A percentile compares a stretch with the other conserved stretches of the same genome.
Evolutionary conservation across 257 asterid species (phyloP).

Genomic region (Sherardia arvensis): DNA sequence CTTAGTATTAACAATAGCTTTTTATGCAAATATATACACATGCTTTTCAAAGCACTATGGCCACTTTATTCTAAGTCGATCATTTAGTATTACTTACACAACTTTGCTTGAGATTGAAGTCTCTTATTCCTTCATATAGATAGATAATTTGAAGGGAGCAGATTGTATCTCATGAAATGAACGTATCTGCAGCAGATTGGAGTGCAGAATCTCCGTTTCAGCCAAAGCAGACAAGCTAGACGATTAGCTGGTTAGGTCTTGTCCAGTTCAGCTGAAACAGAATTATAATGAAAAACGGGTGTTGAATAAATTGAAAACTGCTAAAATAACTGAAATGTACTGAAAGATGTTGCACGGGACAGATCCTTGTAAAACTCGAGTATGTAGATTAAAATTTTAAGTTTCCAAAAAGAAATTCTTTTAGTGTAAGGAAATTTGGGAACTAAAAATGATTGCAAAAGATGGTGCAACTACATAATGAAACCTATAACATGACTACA

Average conservation of each 20-base stretch:
- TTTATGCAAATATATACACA: conserved; percentile 1
- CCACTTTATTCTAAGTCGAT: conserved; percentile 29
- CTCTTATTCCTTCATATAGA: not conserved
- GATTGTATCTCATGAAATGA: not conserved
- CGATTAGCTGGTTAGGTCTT: too few species aligned
- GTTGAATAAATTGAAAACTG: too few species aligned
- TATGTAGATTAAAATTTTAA: too few species aligned
- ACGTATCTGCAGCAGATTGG: too few species aligned
- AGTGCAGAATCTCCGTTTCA: too few species aligned
- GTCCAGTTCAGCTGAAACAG: too few species aligned
- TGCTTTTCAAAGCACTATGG: conserved; percentile 25
- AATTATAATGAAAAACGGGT: too few species aligned
- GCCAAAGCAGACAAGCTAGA: too few species aligned
- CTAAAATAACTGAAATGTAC: too few species aligned
- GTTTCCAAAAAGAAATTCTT: too few species aligned
- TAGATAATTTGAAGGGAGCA: not conserved
- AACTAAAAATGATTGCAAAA: conserved; percentile 13
- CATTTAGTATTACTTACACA: not conserved
- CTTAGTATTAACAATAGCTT: conserved; percentile 17
- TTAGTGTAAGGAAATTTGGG: conserved; percentile 14
- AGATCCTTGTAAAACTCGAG: too few species aligned
- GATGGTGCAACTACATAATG: not conserved
- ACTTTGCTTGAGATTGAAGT: not conserved
- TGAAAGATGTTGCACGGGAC: too few species aligned
- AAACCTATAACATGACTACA: not conserved